phyloP scores from a whole-genome alignment of 257 asterid genomes.

The Fraxinus quadrangulata region DNA sequence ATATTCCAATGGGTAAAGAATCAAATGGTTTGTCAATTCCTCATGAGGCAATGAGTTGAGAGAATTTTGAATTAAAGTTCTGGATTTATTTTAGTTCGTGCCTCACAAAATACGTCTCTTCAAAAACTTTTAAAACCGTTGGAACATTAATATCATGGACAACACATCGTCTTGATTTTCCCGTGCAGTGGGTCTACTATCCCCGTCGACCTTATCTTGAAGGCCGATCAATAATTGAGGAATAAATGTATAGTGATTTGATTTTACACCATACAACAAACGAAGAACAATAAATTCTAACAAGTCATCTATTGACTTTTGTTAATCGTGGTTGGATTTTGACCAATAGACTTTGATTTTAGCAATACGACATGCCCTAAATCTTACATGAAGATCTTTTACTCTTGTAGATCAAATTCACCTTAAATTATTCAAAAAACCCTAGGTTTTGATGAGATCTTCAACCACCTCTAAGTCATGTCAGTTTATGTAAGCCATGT shows the following conservation, averaged over 20 bases:
- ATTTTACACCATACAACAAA: too few relatives aligned
- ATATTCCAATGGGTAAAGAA: too few relatives aligned
- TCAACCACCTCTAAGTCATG: conserved; percentile 23
- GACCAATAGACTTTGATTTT: background rate
- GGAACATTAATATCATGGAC: too few relatives aligned
- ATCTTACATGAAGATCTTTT: conserved; percentile 40
- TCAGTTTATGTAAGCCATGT: conserved; percentile 56
- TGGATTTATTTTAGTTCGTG: too few relatives aligned
- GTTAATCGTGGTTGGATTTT: background rate
- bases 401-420: conserved; percentile 38
- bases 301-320: background rate
- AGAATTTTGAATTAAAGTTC: too few relatives aligned
- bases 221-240: background rate
- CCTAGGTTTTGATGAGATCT: conserved; percentile 21
- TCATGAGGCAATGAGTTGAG: too few relatives aligned
- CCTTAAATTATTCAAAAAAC: conserved; percentile 20
- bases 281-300: background rate
- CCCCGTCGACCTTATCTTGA: background rate
- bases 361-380: background rate
- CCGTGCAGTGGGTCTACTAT: background rate
- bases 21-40: too few relatives aligned
- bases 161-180: too few relatives aligned
- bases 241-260: too few relatives aligned
- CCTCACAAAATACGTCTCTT: too few relatives aligned
- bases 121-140: too few relatives aligned